phyloP scores from a whole-genome alignment of 345 rosid genomes.

The Melaleuca quinquenervia region DNA sequence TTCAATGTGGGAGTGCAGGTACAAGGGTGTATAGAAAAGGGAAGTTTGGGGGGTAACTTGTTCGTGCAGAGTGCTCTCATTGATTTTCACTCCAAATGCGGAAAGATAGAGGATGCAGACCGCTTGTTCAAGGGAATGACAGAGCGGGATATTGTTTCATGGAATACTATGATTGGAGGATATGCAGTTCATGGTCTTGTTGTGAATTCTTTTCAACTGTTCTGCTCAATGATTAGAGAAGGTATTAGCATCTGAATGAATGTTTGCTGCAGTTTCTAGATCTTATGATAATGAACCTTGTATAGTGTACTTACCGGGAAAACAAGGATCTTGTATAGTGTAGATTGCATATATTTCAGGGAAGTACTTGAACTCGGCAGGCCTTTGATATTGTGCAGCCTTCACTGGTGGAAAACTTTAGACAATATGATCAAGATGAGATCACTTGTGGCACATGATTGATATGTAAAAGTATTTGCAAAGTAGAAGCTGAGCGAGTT shows the following conservation, averaged over 20 bases:
- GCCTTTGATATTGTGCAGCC: neutral
- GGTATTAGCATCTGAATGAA: constrained; percentile 22
- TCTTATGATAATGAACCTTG: neutral
- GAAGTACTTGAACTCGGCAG: neutral
- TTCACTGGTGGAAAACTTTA: neutral
- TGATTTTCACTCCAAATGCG: constrained; percentile 49
- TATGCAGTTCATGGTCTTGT: constrained; percentile 17
- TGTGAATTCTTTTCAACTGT: constrained; percentile 30
- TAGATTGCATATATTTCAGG: neutral
- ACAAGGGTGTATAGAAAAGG: constrained; percentile 44
- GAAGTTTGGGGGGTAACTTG: constrained; percentile 32
- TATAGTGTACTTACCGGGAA: neutral
- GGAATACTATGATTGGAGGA: constrained; percentile 66
- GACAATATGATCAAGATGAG: neutral
- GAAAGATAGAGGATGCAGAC: constrained; percentile 30
- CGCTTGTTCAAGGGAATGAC: constrained; percentile 35
- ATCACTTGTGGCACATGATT: neutral
- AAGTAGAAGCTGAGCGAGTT: neutral
- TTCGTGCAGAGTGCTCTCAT: constrained; percentile 50
- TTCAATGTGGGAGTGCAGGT: constrained; percentile 44
- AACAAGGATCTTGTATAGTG: neutral
- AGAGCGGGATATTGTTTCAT: constrained; percentile 38
- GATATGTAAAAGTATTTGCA: neutral
- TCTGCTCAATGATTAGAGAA: constrained; percentile 46
- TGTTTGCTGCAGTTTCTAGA: neutral